Conservation (phyloP, 148 eudicot genomes). For the Cornus kousa region DNA sequence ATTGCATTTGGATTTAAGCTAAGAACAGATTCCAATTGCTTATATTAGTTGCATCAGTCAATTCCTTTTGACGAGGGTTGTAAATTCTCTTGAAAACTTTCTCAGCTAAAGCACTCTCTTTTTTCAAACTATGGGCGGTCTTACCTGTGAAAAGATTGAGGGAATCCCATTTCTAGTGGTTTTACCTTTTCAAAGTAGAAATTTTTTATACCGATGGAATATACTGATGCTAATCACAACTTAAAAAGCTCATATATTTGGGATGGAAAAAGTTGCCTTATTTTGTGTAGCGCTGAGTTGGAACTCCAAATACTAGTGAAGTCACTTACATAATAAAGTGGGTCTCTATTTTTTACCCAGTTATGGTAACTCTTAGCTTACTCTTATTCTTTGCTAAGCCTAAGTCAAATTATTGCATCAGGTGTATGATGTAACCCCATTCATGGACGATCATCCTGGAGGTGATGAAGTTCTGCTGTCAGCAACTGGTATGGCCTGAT, state of each 20-base stretch:
- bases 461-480: constrained; percentile 91
- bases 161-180: background rate
- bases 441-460: constrained; percentile 98
- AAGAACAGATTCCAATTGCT: background rate
- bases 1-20: background rate
- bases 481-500: constrained; percentile 61
- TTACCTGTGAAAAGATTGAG: background rate
- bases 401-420: constrained; percentile 20
- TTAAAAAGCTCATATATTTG: background rate
- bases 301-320: background rate
- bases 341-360: background rate
- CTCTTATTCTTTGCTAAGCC: background rate
- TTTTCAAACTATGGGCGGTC: background rate
- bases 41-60: background rate
- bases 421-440: constrained; percentile 90
- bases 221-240: background rate
- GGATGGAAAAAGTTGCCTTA: background rate
- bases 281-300: background rate
- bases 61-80: background rate
- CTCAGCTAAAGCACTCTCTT: background rate
- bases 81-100: background rate
- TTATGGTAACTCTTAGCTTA: background rate
- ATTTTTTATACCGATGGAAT: no score
- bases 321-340: background rate
- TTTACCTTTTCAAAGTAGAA: background rate